Evolutionary conservation across 306 rosid species (phyloP).

Genomic region (barrel medic (Medicago truncatula)): DNA sequence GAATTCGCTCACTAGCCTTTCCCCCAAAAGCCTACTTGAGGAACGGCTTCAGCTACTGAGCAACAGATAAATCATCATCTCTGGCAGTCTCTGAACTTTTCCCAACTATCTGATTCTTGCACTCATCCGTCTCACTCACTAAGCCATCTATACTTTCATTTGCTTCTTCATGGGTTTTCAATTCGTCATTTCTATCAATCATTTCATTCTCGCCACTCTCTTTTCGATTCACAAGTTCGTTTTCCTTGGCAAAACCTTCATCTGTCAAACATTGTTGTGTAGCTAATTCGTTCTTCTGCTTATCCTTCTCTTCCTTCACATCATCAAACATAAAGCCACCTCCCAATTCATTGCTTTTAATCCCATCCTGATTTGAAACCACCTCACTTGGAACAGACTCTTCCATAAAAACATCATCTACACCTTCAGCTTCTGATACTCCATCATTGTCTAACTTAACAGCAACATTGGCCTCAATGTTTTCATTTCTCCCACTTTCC

Average conservation of each 20-base stretch:
- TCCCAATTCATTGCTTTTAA: constrained; percentile 42
- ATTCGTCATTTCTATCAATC: constrained; percentile 36
- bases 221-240: constrained; percentile 25
- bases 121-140: constrained; percentile 45
- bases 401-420: constrained; percentile 53
- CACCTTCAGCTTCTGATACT: constrained; percentile 48
- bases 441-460: constrained; percentile 40
- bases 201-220: constrained; percentile 42
- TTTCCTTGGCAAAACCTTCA: constrained; percentile 39
- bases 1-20: constrained; percentile 10
- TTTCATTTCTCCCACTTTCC: constrained; percentile 45
- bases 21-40: constrained; percentile 33
- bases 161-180: constrained; percentile 30
- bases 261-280: constrained; percentile 31
- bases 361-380: constrained; percentile 33
- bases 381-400: constrained; percentile 46
- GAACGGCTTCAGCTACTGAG: constrained; percentile 35
- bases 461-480: constrained; percentile 31
- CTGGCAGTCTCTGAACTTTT: constrained; percentile 39
- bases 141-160: constrained; percentile 33
- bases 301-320: constrained; percentile 40
- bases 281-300: constrained; percentile 36
- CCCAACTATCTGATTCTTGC: constrained; percentile 47
- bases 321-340: constrained; percentile 32
- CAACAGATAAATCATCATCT: constrained; percentile 38